Conservation (phyloP, 2,329 filamentous ascomycete species). For the Ilyonectria robusta region DNA sequence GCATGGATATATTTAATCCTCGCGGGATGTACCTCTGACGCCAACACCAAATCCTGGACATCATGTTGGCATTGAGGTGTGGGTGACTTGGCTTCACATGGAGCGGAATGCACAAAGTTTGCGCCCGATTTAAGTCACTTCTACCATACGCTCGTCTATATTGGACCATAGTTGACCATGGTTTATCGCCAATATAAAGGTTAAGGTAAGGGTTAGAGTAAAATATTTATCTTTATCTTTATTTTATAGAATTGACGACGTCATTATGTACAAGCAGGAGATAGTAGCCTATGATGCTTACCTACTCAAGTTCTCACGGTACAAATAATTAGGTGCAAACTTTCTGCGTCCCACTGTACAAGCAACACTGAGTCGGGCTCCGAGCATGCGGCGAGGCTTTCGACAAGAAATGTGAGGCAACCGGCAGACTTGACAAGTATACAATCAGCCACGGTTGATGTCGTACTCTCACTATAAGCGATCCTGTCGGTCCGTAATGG, state of each 20-base stretch:
- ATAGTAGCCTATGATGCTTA: too few species aligned
- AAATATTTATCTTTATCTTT: too few species aligned
- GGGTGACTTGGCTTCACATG: neutral
- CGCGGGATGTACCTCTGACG: neutral
- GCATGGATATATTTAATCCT: neutral
- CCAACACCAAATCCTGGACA: neutral
- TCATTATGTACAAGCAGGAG: too few species aligned
- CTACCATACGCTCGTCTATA: too few species aligned
- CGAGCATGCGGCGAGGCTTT: conserved; percentile 2
- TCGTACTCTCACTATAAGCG: neutral
- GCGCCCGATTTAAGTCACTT: neutral
- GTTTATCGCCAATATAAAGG: too few species aligned
- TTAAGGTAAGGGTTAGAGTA: too few species aligned
- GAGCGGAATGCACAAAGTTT: neutral
- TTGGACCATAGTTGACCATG: too few species aligned
- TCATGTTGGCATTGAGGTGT: neutral
- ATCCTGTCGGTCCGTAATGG: neutral
- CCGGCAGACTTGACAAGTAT: neutral
- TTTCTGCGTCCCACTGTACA: too few species aligned
- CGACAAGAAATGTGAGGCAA: neutral
- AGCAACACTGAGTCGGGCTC: neutral
- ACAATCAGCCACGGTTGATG: neutral
- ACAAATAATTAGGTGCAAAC: too few species aligned
- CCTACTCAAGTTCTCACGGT: too few species aligned
- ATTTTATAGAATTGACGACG: too few species aligned